Evolutionary conservation across 805 yeast species (phyloP), one percentile per base, ranked within the genome.

Genomic region (Spathaspora passalidarum): DNA sequence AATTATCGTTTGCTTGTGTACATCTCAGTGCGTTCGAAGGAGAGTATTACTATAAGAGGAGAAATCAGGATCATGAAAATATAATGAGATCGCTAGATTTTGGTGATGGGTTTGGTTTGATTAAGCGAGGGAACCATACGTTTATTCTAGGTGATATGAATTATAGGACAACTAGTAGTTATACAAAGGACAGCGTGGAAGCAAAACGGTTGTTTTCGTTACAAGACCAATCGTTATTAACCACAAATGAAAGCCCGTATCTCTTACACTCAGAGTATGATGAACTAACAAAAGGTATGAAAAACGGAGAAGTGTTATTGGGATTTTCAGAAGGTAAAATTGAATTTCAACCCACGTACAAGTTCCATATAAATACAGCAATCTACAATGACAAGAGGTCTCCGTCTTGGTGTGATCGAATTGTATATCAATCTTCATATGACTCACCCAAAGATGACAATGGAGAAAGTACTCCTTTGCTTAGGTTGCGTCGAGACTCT

Each of bases 371-470:
- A 1, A 76, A 79, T 25, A 71, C 82, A 0, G 72, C 75, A n/a
- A 62, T 66, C 8, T 86, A 79, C 60, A 78, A 79, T 49, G 36
- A 60, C 1, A 82, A 81, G 52, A 71, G 97, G 45, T 67, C 69
- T 1, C 95, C 97, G 0, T 84, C 96, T 5, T 91, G 96, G 96
- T 90, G 97, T 63, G 98, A 91, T 60, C 66, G 98, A 44, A 78
- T 91, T 5, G 60, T 91, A 39, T 88, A 69, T 56, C 76, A 78
- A 45, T 59, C 70, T 1, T 79, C 82, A 19, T 61, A 63, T 47
- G 53, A 59, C 11, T 13, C 34, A 10, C 10, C 14, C 14, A 45
- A 45, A 10, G 47, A 35, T 6, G 32, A 40, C 9, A 13, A 37
- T 2, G 19, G 35, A 1, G 35, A 40, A 23, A 21, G 40, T 5